Percentiles rank a stretch among this genome's conserved stretches.
phyloP scores from a whole-genome alignment of 306 rosid genomes.

The Pueraria montana region DNA sequence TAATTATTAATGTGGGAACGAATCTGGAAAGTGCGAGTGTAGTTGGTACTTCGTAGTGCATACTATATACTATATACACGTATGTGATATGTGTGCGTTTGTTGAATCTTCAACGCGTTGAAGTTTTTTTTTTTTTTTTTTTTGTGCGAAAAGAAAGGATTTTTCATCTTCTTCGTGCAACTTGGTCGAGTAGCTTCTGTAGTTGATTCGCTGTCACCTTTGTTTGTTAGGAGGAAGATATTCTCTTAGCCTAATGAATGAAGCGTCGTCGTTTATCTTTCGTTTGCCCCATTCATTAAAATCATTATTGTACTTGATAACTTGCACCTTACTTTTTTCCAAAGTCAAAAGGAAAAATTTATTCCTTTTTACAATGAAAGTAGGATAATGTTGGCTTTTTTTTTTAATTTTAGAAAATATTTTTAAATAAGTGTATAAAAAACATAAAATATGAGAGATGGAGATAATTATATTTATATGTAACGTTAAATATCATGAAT shows the following conservation, averaged over 20 bases:
- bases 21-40: constrained; percentile 33
- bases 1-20: constrained; percentile 22
- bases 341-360: not conserved
- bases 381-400: not conserved
- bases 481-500: not conserved
- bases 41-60: constrained; percentile 24
- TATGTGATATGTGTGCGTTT: not conserved
- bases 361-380: not conserved
- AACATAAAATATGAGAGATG: not conserved
- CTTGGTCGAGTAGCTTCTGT: not conserved
- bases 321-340: not conserved
- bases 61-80: not conserved
- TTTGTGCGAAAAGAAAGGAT: not conserved
- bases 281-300: not conserved
- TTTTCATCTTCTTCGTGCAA: not conserved
- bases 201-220: not conserved
- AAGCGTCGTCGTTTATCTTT: not conserved
- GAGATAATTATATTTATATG: not conserved
- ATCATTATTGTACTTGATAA: not conserved
- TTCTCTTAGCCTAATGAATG: not conserved
- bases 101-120: constrained; percentile 20
- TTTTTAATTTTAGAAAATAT: not conserved
- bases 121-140: not conserved
- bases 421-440: not conserved
- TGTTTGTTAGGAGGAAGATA: not conserved